These are phyloP conservation scores for Apiospora hydei DNA, from an alignment of 2,329 filamentous ascomycete genomes.

Conservation along the genomic window DNA sequence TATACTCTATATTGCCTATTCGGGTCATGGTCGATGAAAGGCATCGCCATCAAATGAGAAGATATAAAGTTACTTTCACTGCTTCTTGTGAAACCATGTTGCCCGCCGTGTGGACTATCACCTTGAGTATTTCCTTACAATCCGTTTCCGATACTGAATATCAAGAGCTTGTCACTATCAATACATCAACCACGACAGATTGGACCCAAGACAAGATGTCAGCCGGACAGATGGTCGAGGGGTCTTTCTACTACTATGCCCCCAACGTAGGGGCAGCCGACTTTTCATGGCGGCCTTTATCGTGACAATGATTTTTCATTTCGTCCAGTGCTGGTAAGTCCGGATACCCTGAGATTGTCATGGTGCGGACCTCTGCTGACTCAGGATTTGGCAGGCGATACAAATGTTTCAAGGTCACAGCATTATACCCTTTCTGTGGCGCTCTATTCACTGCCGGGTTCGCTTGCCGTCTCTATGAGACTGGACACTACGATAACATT, in stretches of 20 bases:
- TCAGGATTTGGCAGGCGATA: not conserved
- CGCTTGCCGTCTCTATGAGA: conserved; percentile 8
- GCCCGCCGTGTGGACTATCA: too few relatives aligned
- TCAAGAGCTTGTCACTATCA: not conserved
- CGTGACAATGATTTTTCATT: conserved; percentile 25
- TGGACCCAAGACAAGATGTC: not conserved
- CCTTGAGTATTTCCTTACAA: not conserved
- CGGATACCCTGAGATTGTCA: too few relatives aligned
- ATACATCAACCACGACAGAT: not conserved
- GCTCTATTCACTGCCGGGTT: conserved; percentile 22
- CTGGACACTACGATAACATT: conserved; percentile 3
- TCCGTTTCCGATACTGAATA: not conserved
- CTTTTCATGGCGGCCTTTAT: conserved; percentile 28
- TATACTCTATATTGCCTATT: conserved; percentile 13
- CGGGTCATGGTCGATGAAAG: not conserved
- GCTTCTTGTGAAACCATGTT: not conserved
- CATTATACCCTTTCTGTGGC: conserved; percentile 25
- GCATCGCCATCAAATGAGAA: not conserved
- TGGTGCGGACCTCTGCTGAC: too few relatives aligned
- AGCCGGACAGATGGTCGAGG: conserved; percentile 1
- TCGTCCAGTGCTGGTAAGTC: conserved; percentile 29
- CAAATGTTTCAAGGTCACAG: conserved; percentile 26
- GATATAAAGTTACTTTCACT: not conserved
- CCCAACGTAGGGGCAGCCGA: conserved; percentile 27
- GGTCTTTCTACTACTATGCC: conserved; percentile 28